Conservation (phyloP, 257 asterid species). For the Anisodus acutangulus region DNA sequence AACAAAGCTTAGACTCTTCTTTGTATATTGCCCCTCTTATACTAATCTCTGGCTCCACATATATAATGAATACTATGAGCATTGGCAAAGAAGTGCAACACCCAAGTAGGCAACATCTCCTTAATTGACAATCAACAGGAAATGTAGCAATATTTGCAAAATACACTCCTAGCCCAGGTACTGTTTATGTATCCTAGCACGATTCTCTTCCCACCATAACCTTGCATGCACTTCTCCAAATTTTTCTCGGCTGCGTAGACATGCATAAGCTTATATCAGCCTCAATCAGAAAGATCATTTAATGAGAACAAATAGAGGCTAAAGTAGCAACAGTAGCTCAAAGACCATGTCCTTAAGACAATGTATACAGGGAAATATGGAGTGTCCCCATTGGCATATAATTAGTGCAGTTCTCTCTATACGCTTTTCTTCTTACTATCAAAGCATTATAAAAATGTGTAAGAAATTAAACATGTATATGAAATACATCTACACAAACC, state of each 20-base stretch:
- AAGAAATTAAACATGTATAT: neutral
- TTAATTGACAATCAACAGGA: slow-evolving; percentile 14
- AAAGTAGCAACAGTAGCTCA: neutral
- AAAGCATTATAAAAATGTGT: neutral
- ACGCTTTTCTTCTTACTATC: neutral
- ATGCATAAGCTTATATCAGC: slow-evolving; percentile 11
- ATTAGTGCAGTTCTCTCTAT: neutral
- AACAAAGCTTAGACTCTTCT: slow-evolving; percentile 32
- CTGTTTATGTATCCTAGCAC: slow-evolving; percentile 82
- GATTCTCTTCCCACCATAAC: slow-evolving; percentile 93
- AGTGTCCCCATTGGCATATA: neutral
- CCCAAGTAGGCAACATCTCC: slow-evolving; percentile 26
- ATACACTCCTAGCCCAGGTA: slow-evolving; percentile 52
- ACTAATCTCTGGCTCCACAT: slow-evolving; percentile 14
- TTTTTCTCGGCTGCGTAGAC: slow-evolving; percentile 74
- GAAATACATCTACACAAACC: neutral
- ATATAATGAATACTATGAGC: slow-evolving; percentile 23
- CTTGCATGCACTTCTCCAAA: slow-evolving; percentile 85
- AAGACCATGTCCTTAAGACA: neutral
- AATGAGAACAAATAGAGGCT: neutral
- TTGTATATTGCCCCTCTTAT: neutral
- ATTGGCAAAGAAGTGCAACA: slow-evolving; percentile 14
- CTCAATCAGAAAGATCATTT: neutral
- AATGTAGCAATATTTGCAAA: neutral
- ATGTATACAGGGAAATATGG: neutral